Evolutionary conservation across 164 flowering plant genomes (phyloP).

Genomic region (Nymphaea colorata): DNA sequence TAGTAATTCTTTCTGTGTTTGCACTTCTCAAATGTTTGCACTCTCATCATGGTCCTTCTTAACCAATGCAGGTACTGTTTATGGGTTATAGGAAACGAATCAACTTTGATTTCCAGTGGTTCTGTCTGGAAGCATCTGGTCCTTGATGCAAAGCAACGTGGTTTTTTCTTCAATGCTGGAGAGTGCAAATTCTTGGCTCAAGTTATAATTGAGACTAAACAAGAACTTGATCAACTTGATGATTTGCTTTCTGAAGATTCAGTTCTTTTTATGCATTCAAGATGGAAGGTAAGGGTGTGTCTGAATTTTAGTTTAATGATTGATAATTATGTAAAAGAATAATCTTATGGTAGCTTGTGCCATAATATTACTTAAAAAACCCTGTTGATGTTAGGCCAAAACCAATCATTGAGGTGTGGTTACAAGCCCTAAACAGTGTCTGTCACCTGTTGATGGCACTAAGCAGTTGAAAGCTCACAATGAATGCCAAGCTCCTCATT

Average conservation of each 20-base stretch:
- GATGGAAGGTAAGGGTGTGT: constrained; percentile 55
- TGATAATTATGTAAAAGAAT: too few relatives aligned
- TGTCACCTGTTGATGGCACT: too few relatives aligned
- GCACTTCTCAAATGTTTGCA: not conserved
- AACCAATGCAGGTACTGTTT: constrained; percentile 33
- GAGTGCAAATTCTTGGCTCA: constrained; percentile 14
- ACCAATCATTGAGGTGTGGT: too few relatives aligned
- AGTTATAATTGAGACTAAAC: constrained; percentile 33
- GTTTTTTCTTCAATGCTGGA: constrained; percentile 12
- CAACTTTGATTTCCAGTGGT: constrained; percentile 8
- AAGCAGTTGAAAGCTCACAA: too few relatives aligned
- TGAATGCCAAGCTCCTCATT: too few relatives aligned
- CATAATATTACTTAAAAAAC: too few relatives aligned
- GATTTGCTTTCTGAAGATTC: constrained; percentile 49
- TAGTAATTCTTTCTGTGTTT: not conserved
- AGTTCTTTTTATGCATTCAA: constrained; percentile 31
- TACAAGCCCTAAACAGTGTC: too few relatives aligned
- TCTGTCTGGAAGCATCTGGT: constrained; percentile 15
- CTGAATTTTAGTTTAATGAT: too few relatives aligned
- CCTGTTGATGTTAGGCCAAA: too few relatives aligned
- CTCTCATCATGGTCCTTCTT: not conserved
- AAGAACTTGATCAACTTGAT: constrained; percentile 55
- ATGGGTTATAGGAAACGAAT: constrained; percentile 21
- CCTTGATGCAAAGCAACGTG: constrained; percentile 13
- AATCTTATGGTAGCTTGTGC: too few relatives aligned